A percentile compares a stretch with the other conserved stretches of the same genome.
Evolutionary conservation across 164 flowering plant species (phyloP).

Genomic region (Chimonanthus praecox): DNA sequence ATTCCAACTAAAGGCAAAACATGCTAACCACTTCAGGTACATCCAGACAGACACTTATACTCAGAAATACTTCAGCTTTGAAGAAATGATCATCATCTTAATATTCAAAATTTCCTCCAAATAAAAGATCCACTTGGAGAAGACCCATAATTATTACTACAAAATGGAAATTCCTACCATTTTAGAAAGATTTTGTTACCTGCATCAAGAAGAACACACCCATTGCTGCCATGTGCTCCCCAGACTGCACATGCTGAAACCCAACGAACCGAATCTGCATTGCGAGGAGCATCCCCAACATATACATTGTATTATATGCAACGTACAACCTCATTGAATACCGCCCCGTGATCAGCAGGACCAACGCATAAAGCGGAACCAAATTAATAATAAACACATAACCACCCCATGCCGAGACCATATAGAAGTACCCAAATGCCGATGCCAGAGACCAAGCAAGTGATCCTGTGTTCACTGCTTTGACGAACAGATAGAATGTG

Average conservation of each 20-base stretch:
- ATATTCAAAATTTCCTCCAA: too few relatives aligned
- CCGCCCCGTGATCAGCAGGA: constrained; percentile 82
- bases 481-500: constrained; percentile 84
- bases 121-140: background rate
- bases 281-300: constrained; percentile 91
- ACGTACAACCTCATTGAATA: constrained; percentile 91
- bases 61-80: background rate
- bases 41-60: background rate
- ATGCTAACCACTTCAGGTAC: background rate
- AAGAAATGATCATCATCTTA: background rate
- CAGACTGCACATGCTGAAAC: constrained; percentile 98
- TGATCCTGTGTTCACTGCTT: constrained; percentile 93
- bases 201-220: constrained; percentile 96
- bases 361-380: constrained; percentile 86
- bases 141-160: background rate
- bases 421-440: constrained; percentile 90
- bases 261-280: constrained; percentile 99
- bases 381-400: constrained; percentile 92
- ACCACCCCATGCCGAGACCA: constrained; percentile 99
- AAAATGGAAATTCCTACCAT: background rate
- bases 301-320: constrained; percentile 85
- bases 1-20: too few relatives aligned
- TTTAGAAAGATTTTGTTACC: constrained; percentile 24
- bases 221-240: constrained; percentile 99
- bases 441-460: constrained; percentile 90